phyloP scores from a whole-genome alignment of 1,284 basidiomycete genomes.

The Ustilago shanxiensis region DNA sequence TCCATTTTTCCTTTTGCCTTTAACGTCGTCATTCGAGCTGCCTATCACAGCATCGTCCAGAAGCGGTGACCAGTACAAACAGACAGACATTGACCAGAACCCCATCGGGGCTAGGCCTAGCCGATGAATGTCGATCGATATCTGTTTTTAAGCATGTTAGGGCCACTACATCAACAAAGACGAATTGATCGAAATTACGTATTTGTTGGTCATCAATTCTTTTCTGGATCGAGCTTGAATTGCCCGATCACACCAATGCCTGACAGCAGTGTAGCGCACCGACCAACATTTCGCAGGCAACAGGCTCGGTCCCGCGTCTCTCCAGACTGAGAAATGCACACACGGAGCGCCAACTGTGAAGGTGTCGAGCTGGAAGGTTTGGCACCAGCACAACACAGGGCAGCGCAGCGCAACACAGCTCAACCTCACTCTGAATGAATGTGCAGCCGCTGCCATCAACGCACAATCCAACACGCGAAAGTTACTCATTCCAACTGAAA shows the following conservation, averaged over 20 bases:
- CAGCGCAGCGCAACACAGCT: constrained; percentile 9
- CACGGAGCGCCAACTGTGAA: constrained; percentile 1
- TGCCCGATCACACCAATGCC: constrained; percentile 38
- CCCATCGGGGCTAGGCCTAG: not conserved
- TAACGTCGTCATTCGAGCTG: constrained; percentile 5
- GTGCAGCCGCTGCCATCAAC: constrained; percentile 3
- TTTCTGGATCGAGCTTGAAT: not conserved
- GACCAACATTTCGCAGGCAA: constrained; percentile 22
- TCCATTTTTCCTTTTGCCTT: no score
- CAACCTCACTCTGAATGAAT: constrained; percentile 3
- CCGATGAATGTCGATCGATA: not conserved
- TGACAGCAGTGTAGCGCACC: constrained; percentile 29
- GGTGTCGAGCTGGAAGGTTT: constrained; percentile 49
- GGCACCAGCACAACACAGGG: no score
- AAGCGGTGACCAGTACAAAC: not conserved
- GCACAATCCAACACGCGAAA: constrained; percentile 19
- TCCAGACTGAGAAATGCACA: constrained; percentile 13
- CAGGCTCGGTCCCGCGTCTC: constrained; percentile 19
- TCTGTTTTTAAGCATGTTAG: no score
- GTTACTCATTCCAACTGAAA: constrained; percentile 11
- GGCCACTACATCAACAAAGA: not conserved
- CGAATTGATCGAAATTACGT: constrained; percentile 13
- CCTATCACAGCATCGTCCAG: constrained; percentile 18
- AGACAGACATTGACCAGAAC: not conserved
- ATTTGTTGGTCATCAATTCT: constrained; percentile 14